Evolutionary conservation across 2,329 filamentous ascomycete species (phyloP), one percentile per base, ranked within the genome.

Genomic region (Alternaria gaisen): DNA sequence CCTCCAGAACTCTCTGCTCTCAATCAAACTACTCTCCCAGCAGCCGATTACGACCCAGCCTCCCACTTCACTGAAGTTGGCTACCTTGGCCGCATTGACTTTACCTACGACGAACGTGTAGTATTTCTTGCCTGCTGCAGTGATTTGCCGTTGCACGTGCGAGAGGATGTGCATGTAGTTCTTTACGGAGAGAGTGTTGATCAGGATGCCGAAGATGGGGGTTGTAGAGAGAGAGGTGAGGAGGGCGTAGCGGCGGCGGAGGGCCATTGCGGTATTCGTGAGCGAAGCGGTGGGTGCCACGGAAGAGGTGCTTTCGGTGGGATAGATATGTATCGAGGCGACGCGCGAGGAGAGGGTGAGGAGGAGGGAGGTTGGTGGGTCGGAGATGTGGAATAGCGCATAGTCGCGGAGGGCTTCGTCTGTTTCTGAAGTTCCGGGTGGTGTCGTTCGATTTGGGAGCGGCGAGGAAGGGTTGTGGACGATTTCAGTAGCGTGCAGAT

Each of bases 81-180:
- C 95, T 22, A 99, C 85, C 78, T 99, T 99, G 38, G 94, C 94
- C 0, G 94, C 90, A 74, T 98, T 99, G 26, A 99, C 84, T 78
- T 98, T 98, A 60, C 95, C 95, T 0, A 99, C 95, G 2, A 99
- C 95, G 48, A 99, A 92, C 2, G 94, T 92, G 78, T 99, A 99
- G 76, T 88, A 91, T 82, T 98, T 99, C 82, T 98, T 98, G 11
- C 93, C 94, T 0, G 92, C 91, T 0, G 84, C 85, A 0, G 87
- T 85, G 68, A 99, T 97, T 63, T 89, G 87, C 8, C 82, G 78
- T 61, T 91, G 89, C 32, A 97, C 85, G 56, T 90, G 85, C 14
- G 90, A 85, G 41, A 98, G 88, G 0, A 94, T 93, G 14, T 88
- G 83, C 65, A 97, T 85, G 81, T 97, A 98, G 76, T 97, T 96